These are phyloP conservation scores for Metarhizium robertsii DNA, from an alignment of 2,329 filamentous ascomycete species.

Conservation along the genomic window DNA sequence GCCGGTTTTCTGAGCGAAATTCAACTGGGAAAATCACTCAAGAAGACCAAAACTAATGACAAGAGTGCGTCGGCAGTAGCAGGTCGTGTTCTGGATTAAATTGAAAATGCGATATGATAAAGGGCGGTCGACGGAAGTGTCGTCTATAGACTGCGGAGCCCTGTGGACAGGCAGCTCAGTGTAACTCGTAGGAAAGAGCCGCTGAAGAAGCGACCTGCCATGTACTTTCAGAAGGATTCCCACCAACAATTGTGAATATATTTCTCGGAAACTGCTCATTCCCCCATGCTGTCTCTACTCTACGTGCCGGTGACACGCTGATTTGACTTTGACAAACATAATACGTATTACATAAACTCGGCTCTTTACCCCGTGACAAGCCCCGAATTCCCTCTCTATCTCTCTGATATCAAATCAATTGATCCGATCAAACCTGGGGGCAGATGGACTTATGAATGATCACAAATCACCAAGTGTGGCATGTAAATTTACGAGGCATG, in stretches of 20 bases:
- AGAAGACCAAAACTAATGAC: conserved; percentile 86
- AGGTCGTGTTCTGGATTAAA: conserved; percentile 60
- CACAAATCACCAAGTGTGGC: neutral
- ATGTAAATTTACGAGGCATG: neutral
- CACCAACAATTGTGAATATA: neutral
- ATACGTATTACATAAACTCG: too few relatives aligned
- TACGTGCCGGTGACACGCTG: neutral
- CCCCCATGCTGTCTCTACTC: too few relatives aligned
- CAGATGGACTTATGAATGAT: neutral
- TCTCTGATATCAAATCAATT: too few relatives aligned
- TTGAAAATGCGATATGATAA: neutral
- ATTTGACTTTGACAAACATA: neutral
- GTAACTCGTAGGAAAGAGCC: neutral
- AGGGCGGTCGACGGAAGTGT: neutral
- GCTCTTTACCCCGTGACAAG: too few relatives aligned
- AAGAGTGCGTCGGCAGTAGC: conserved; percentile 63
- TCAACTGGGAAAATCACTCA: conserved; percentile 66
- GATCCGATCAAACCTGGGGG: neutral
- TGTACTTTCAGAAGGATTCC: neutral
- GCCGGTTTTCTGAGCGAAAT: conserved; percentile 72
- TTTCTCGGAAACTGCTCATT: neutral
- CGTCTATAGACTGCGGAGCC: neutral
- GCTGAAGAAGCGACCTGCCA: neutral
- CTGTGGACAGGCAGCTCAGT: neutral
- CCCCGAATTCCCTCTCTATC: neutral